These are phyloP conservation scores for Berberis thunbergii DNA, from an alignment of 164 flowering plant species.

Conservation along the genomic window DNA sequence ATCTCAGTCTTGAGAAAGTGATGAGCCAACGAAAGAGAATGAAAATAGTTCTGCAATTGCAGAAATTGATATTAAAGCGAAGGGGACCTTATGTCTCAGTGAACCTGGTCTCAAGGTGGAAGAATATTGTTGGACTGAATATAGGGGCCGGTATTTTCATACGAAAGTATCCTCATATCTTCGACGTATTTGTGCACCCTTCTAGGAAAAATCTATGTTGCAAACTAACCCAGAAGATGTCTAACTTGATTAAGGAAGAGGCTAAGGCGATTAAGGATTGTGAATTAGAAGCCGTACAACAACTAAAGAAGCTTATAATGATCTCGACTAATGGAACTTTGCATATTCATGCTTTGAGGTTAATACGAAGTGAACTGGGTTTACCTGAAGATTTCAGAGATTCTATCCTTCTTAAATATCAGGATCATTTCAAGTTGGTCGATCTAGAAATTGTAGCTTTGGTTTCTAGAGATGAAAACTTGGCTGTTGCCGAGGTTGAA, in stretches of 20 bases:
- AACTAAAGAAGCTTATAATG: slow-evolving; percentile 63
- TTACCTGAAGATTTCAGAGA: slow-evolving; percentile 65
- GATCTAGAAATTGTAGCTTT: slow-evolving; percentile 58
- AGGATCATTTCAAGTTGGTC: slow-evolving; percentile 41
- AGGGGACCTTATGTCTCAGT: slow-evolving; percentile 58
- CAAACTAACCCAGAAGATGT: slow-evolving; percentile 31
- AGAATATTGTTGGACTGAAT: slow-evolving; percentile 44
- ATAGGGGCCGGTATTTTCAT: slow-evolving; percentile 40
- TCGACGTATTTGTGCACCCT: slow-evolving; percentile 62
- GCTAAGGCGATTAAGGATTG: slow-evolving; percentile 23
- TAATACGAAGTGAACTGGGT: slow-evolving; percentile 67
- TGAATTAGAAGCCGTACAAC: slow-evolving; percentile 34
- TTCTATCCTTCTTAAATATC: slow-evolving; percentile 50
- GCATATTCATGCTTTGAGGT: slow-evolving; percentile 63
- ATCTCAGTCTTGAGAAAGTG: slow-evolving; percentile 54
- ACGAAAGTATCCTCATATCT: slow-evolving; percentile 68
- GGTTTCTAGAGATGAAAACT: slow-evolving; percentile 38
- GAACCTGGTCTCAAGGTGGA: slow-evolving; percentile 66
- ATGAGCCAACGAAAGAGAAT: slow-evolving; percentile 32
- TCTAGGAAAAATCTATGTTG: slow-evolving; percentile 52
- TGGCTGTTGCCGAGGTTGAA: slow-evolving; percentile 56
- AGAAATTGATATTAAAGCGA: slow-evolving; percentile 37
- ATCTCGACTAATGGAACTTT: slow-evolving; percentile 54
- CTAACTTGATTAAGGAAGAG: slow-evolving; percentile 45
- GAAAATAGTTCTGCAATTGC: slow-evolving; percentile 36